Conservation (phyloP, 2,329 filamentous ascomycete species). For the Talaromyces verruculosus region DNA sequence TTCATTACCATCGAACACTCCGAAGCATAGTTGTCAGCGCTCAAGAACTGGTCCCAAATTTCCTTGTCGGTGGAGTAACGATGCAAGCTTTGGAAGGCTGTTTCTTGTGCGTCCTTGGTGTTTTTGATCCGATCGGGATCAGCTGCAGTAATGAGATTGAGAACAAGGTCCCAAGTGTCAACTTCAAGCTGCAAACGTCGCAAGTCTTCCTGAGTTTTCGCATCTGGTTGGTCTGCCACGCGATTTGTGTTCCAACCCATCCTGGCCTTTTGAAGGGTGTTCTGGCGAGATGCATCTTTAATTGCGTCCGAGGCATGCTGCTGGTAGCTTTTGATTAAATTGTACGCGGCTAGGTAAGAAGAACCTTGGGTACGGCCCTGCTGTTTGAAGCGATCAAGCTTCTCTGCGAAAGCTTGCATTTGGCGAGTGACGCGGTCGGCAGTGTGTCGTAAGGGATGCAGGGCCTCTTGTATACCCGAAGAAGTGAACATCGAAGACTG, state of each 20-base stretch:
- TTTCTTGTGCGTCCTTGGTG: slow-evolving; percentile 41
- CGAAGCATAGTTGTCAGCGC: slow-evolving; percentile 68
- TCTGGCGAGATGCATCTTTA: slow-evolving; percentile 45
- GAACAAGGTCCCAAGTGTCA: slow-evolving; percentile 86
- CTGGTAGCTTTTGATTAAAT: slow-evolving; percentile 65
- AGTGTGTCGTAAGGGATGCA: slow-evolving; percentile 63
- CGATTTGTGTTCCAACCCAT: slow-evolving; percentile 31
- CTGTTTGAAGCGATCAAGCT: slow-evolving; percentile 71
- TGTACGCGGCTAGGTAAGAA: slow-evolving; percentile 63
- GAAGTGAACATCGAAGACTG: slow-evolving; percentile 42
- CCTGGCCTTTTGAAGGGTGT: slow-evolving; percentile 42
- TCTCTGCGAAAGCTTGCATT: slow-evolving; percentile 82
- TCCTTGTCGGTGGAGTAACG: slow-evolving; percentile 61
- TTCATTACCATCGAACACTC: slow-evolving; percentile 79
- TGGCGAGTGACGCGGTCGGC: slow-evolving; percentile 72
- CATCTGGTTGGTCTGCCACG: slow-evolving; percentile 22
- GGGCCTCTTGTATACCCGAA: slow-evolving; percentile 51
- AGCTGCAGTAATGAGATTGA: slow-evolving; percentile 69
- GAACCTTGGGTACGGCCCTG: slow-evolving; percentile 46
- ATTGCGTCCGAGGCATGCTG: slow-evolving; percentile 55
- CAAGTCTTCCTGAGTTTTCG: slow-evolving; percentile 35
- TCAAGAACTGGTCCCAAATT: slow-evolving; percentile 72
- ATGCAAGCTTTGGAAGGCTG: slow-evolving; percentile 47
- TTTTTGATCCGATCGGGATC: slow-evolving; percentile 53
- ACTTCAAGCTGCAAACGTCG: slow-evolving; percentile 75